Evolutionary conservation across 257 asterid species (phyloP), one percentile per base, ranked within the genome.

Genomic region (Lycium barbarum): DNA sequence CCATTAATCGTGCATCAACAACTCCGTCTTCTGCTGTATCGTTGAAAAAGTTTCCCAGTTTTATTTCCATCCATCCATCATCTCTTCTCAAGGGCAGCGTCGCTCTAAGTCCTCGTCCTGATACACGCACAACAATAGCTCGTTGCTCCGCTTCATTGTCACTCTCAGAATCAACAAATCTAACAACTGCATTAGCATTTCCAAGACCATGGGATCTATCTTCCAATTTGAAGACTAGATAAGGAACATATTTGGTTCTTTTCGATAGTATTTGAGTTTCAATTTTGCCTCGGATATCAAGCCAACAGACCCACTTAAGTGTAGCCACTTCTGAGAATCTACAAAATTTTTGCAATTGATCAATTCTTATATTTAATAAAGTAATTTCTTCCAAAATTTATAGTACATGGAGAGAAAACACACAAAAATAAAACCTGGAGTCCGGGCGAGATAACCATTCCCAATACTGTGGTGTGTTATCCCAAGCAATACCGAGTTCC

Each of bases 21-120:
- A 90, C 91, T 2, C 89, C 79, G 1, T 71, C 7, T 3, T 62
- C 8, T 62, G 17, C 17, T 62, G 17, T 62, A 62, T 62, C 15
- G 0, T 5, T 62, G 85, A 84, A 85, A 78, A 91, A 90, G 81
- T 82, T 90, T 7, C 94, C 96, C 73, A 92, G 68, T 33, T 88
- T 87, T 3, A 92, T 85, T 88, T 93, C 97, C 88, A 90, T 49
- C 95, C 95, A 92, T 49, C 95, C 93, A 45, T 91, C 93, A 6
- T 66, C 84, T 81, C 94, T 90, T 79, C 9, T 84, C 54, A 3
- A 26, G 33, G 33, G 33, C 33, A 26, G 65, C 4, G 10, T 58
- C 26, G 2, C 26, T 58, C 65, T 58, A 18, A 22, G 26, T 58
- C 26, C 65, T 58, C 11, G 4, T 58, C 26, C 51, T 84, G 36